These are phyloP conservation scores for Pichia inconspicua DNA, from an alignment of 1,139 yeast species.

Conservation along the genomic window DNA sequence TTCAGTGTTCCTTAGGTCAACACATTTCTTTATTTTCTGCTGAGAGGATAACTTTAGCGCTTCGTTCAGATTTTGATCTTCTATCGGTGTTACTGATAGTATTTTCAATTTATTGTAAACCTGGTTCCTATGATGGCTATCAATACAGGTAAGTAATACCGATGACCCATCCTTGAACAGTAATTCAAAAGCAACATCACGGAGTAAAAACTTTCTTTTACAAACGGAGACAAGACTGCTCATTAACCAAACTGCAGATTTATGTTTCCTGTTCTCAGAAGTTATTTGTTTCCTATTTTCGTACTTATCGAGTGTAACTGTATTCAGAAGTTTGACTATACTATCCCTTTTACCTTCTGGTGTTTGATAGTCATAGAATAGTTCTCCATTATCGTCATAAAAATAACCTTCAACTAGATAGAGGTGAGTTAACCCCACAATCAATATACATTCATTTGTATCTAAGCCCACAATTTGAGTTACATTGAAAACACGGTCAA, in stretches of 20 bases:
- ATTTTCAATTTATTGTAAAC: conserved; percentile 43
- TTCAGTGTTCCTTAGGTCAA: conserved; percentile 5
- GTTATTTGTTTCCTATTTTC: conserved; percentile 35
- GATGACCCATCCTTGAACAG: conserved; percentile 69
- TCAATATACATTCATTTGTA: conserved; percentile 64
- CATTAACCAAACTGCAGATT: conserved; percentile 13
- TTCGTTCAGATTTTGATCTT: conserved; percentile 45
- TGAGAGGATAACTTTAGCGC: conserved; percentile 42
- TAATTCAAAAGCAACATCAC: conserved; percentile 75
- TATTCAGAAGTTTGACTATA: conserved; percentile 51
- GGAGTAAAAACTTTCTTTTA: conserved; percentile 61
- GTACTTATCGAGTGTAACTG: conserved; percentile 18
- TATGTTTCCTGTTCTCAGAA: conserved; percentile 12
- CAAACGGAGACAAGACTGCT: conserved; percentile 52
- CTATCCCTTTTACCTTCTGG: conserved; percentile 56
- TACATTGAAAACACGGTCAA: conserved; percentile 64
- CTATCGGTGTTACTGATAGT: conserved; percentile 37
- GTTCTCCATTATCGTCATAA: conserved; percentile 47
- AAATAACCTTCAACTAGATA: conserved; percentile 67
- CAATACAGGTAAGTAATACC: conserved; percentile 50
- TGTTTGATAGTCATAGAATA: conserved; percentile 61
- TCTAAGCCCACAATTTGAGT: conserved; percentile 67
- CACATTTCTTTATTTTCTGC: conserved; percentile 11
- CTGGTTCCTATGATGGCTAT: conserved; percentile 45
- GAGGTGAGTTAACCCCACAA: conserved; percentile 54